Evolutionary conservation across 257 asterid genomes (phyloP), one percentile per base, ranked within the genome.

Genomic region (Scutellaria galericulata): DNA sequence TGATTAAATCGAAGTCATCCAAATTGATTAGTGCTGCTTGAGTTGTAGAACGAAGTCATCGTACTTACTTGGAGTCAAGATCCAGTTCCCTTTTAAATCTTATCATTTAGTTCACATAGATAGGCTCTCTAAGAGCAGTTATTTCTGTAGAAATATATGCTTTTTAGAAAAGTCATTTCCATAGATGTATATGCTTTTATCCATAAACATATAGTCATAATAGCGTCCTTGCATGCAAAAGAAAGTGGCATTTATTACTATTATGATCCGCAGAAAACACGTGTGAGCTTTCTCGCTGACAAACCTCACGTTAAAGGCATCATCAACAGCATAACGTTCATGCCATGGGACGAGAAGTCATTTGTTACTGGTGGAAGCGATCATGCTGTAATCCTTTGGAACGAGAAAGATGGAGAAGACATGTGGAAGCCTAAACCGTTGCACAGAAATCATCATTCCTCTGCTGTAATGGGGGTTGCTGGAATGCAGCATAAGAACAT

Each of bases 381-480:
- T 81, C 99, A 95, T 68, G 96, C 89, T 22, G 97, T 92, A 35
- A 44, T 90, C 79, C 85, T 90, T 40, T 95, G 99, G 99, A 76
- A 82, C 1, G 87, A 92, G 73, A 87, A 80, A 73, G 90, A 78
- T 40, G 87, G 79, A 27, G 90, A 86, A 54, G 79, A 81, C 80
- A 76, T 78, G 52, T 95, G 98, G 98, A 88, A 83, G 76, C 84
- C 88, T 64, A 82, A 76, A 66, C 3, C 83, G 20, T 61, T 95
- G 81, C 98, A 92, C 78, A 84, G 72, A 73, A 64, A 65, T 48
- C 9, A 51, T 68, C 99, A 95, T 78, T 77, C 98, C 68, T 90
- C 98, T 76, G 96, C 98, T 60, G 97, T 95, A 31, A 90, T 83
- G 95, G 98, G 99, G 40, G 87, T 92, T 82, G 95, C 97, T 53